Evolutionary conservation across 148 eudicot species (phyloP).

Genomic region (Rhododendron vialii): DNA sequence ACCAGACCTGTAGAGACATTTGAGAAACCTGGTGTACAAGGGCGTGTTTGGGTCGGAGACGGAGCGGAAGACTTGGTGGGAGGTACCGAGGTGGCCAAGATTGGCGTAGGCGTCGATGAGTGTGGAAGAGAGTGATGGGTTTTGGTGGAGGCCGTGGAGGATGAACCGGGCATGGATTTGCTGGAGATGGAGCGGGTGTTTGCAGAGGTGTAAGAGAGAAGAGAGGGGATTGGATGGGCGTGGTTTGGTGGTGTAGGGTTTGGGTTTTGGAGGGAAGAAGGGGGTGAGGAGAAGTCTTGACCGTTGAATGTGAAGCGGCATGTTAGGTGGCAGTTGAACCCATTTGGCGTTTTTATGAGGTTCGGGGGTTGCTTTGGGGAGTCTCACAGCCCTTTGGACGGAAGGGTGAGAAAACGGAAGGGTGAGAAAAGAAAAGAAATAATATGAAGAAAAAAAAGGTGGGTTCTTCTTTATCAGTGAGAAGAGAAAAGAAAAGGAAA

Average conservation of each 20-base stretch:
- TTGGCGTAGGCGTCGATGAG: conserved; percentile 24
- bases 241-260: conserved; percentile 9
- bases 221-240: conserved; percentile 12
- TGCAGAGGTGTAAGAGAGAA: conserved; percentile 29
- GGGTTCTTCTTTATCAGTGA: too few species aligned
- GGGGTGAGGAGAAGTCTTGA: neutral
- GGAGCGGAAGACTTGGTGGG: conserved; percentile 21
- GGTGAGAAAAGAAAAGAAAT: too few species aligned
- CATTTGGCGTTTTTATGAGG: neutral
- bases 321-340: neutral
- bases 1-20: conserved; percentile 17
- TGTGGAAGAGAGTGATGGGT: conserved; percentile 18
- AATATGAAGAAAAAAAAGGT: too few species aligned
- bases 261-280: conserved; percentile 24
- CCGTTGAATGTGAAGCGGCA: conserved; percentile 2
- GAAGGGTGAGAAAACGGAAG: too few species aligned
- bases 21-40: conserved; percentile 20
- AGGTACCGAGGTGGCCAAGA: conserved; percentile 11
- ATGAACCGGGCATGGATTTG: conserved; percentile 34
- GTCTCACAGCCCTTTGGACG: too few species aligned
- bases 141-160: conserved; percentile 34
- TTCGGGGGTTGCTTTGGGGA: neutral
- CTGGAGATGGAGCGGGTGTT: conserved; percentile 26
- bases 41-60: conserved; percentile 14
- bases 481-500: too few species aligned